phyloP scores from a whole-genome alignment of 192 early-diverging fungal genomes.

The Mortierella claussenii region DNA sequence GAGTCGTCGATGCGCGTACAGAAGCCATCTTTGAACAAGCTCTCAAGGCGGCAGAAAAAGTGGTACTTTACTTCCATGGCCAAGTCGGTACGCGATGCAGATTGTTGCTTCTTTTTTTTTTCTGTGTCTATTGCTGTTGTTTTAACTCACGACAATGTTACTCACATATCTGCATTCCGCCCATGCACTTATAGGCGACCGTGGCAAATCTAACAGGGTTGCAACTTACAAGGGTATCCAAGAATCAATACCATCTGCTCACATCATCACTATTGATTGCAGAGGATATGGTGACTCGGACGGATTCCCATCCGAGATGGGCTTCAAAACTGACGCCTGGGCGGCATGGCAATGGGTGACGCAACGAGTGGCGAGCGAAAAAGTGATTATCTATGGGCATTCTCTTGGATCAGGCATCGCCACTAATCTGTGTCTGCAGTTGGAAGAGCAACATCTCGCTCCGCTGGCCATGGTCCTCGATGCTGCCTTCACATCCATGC shows the following conservation, averaged over 20 bases:
- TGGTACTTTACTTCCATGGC: slow-evolving; percentile 52
- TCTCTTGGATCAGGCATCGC: slow-evolving; percentile 52
- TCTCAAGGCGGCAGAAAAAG: slow-evolving; percentile 20
- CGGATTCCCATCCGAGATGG: slow-evolving; percentile 48
- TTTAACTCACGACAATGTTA: too few species aligned
- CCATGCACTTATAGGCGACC: slow-evolving; percentile 25
- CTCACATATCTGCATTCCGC: too few species aligned
- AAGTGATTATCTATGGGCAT: slow-evolving; percentile 51
- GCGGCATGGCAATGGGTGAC: slow-evolving; percentile 48
- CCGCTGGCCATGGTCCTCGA: slow-evolving; percentile 44
- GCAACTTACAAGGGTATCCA: slow-evolving; percentile 51
- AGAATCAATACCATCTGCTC: slow-evolving; percentile 35
- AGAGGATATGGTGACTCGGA: slow-evolving; percentile 55
- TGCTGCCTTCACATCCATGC: slow-evolving; percentile 51
- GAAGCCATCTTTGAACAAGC: slow-evolving; percentile 35
- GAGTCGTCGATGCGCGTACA: not conserved
- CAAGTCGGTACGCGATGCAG: slow-evolving; percentile 32
- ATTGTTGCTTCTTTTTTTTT: not conserved
- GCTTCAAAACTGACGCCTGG: slow-evolving; percentile 39
- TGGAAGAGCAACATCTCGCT: slow-evolving; percentile 29
- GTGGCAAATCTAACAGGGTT: slow-evolving; percentile 45
- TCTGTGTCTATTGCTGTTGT: not conserved
- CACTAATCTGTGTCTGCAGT: slow-evolving; percentile 36
- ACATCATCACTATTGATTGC: slow-evolving; percentile 53
- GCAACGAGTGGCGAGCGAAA: slow-evolving; percentile 25